phyloP scores from a whole-genome alignment of 2,329 filamentous ascomycete genomes.

The Scedosporium minutisporum region DNA sequence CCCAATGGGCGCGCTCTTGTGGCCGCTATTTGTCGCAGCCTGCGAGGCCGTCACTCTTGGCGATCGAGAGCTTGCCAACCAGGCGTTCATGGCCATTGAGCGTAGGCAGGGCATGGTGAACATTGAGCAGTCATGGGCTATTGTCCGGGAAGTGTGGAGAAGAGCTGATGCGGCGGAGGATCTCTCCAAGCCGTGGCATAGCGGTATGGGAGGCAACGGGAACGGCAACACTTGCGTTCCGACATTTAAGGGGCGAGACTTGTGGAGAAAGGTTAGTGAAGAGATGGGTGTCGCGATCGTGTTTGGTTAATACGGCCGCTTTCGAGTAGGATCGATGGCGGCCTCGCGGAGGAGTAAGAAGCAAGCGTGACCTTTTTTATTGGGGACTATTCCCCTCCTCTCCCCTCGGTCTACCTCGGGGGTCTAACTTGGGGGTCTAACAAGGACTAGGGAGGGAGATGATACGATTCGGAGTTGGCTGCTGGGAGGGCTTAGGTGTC shows the following conservation, averaged over 20 bases:
- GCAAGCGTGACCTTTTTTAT: neutral
- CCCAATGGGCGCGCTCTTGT: conserved; percentile 54
- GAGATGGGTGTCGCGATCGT: conserved; percentile 51
- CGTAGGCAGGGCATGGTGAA: conserved; percentile 56
- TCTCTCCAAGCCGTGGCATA: conserved; percentile 5
- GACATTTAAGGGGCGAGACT: conserved; percentile 23
- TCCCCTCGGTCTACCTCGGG: neutral
- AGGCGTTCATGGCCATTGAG: conserved; percentile 43
- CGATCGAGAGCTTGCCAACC: conserved; percentile 41
- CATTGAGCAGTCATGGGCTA: conserved; percentile 50
- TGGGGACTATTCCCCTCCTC: neutral
- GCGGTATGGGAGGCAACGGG: conserved; percentile 5
- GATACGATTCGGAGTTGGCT: neutral
- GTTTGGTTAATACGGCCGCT: conserved; percentile 38
- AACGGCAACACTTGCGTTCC: conserved; percentile 1
- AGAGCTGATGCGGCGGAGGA: conserved; percentile 31
- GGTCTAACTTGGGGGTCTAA: neutral
- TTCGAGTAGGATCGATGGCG: neutral
- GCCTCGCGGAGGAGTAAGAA: neutral
- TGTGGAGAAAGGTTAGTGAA: conserved; percentile 48
- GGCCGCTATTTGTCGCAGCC: conserved; percentile 57
- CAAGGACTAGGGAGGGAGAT: neutral
- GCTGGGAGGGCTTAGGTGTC: neutral
- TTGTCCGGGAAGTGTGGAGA: conserved; percentile 53
- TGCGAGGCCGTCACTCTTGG: conserved; percentile 43